Base-by-base conservation (phyloP, 177 flowering plant genomes). In the Vitis hybrid region DNA sequence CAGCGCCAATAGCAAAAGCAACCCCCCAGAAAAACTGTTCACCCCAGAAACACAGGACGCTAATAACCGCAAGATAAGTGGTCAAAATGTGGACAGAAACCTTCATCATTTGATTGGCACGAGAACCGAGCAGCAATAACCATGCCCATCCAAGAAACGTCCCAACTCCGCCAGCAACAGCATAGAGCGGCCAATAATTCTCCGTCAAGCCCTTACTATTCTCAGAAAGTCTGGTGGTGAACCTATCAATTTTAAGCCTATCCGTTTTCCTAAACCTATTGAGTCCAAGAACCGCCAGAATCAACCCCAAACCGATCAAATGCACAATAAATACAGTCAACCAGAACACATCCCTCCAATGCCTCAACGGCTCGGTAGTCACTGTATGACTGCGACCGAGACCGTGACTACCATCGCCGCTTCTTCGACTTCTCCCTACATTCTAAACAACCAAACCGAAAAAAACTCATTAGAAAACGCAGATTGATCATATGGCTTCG, bases 261-360 rank as follows among this genome's bases (percentile, higher is more conserved):
- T 93, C 92, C 1, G 84, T 73, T 71, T 77, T 82, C 82, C 81
- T 74, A 75, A 89, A 95, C 81, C 98, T 87, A 72, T 92, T 92
- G 35, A 96, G 78, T 16, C 99, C 99, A 54, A 96, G 82, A 54
- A 92, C 86, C 1, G 77, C 81, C 14, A 92, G 87, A 35, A 80
- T 78, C 19, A 88, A 72, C 6, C 92, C 99, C 67, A 96, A 71
- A 4, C 74, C 84, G 48, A 86, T 24, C 85, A 93, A 73, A 68
- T 96, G 99, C 11, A 85, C 55, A 55, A 79, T 40, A 73, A 95
- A 95, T n/a, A 93, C 55, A 3, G 75, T 82, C 56, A 87, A 82
- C 99, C 99, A 93, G 79, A 96, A 93, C 24, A 96, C 88, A 79
- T 96, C 98, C 48, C 90, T 83, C 97, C 97, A 93, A 63, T 80